Evolutionary conservation across 2,329 filamentous ascomycete species (phyloP).

Genomic region (Aspergillus ochraceus): DNA sequence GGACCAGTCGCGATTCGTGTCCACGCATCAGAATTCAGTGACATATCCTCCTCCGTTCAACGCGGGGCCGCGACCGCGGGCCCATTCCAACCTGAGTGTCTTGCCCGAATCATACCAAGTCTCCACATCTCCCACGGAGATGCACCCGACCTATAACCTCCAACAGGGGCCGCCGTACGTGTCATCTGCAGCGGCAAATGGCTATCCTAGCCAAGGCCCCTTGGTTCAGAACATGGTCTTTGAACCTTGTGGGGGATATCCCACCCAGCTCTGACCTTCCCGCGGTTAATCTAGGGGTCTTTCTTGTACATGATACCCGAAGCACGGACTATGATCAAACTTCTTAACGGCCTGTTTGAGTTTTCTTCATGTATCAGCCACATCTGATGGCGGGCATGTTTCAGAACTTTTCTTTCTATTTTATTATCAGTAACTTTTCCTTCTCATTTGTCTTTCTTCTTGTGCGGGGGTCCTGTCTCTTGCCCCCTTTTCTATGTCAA

Average conservation of each 20-base stretch:
- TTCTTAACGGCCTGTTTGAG: neutral
- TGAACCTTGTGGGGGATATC: slow-evolving; percentile 14
- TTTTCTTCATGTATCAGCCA: slow-evolving; percentile 2
- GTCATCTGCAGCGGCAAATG: slow-evolving; percentile 23
- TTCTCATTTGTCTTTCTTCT: neutral
- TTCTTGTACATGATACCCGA: slow-evolving; percentile 5
- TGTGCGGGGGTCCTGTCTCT: neutral
- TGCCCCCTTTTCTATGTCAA: neutral
- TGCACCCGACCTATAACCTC: slow-evolving; percentile 20
- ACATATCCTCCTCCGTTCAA: slow-evolving; percentile 37
- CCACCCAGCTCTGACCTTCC: slow-evolving; percentile 16
- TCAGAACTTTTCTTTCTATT: neutral
- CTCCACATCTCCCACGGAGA: slow-evolving; percentile 26
- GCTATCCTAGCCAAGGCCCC: slow-evolving; percentile 17
- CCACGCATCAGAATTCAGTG: slow-evolving; percentile 32
- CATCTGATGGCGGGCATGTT: neutral
- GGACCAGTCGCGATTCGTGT: slow-evolving; percentile 19
- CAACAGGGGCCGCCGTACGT: slow-evolving; percentile 24
- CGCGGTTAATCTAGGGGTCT: neutral
- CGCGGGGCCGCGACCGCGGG: slow-evolving; percentile 22
- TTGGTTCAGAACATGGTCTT: slow-evolving; percentile 17
- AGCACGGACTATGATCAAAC: neutral
- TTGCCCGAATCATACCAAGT: slow-evolving; percentile 25
- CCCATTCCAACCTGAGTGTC: slow-evolving; percentile 20
- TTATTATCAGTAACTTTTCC: neutral